A percentile compares a stretch with the other conserved stretches of the same genome.
These are phyloP conservation scores for Ophiostoma sp. DNA, from an alignment of 2,329 filamentous ascomycete genomes.

Conservation along the genomic window DNA sequence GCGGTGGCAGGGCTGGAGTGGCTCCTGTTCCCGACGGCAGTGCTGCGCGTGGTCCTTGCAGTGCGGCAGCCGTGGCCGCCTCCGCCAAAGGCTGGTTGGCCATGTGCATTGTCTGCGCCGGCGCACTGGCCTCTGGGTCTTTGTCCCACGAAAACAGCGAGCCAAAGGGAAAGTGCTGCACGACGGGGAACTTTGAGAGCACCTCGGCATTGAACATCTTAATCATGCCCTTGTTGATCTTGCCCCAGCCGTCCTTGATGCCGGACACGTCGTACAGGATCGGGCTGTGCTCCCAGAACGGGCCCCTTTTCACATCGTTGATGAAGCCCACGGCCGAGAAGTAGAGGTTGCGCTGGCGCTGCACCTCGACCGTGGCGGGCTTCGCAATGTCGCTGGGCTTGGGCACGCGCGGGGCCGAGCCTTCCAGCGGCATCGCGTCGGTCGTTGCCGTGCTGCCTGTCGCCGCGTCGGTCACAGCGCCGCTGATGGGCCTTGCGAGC, in stretches of 20 bases:
- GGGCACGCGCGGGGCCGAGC: conserved; percentile 66
- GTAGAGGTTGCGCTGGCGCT: conserved; percentile 73
- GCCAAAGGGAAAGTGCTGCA: conserved; percentile 90
- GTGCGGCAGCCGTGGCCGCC: conserved; percentile 11
- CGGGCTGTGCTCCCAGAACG: conserved; percentile 95
- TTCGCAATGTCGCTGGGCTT: conserved; percentile 66
- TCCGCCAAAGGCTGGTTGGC: conserved; percentile 44
- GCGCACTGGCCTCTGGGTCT: conserved; percentile 54
- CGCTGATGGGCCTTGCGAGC: conserved; percentile 64
- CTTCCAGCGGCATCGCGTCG: conserved; percentile 67
- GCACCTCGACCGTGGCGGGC: conserved; percentile 55
- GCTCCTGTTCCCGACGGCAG: neutral
- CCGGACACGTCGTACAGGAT: conserved; percentile 93
- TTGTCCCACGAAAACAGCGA: conserved; percentile 71
- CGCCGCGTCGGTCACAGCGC: conserved; percentile 33
- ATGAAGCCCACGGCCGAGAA: conserved; percentile 96
- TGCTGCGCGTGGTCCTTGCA: neutral
- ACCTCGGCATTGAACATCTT: conserved; percentile 99
- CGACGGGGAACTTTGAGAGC: conserved; percentile 90
- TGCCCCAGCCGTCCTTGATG: conserved; percentile 89
- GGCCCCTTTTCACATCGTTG: conserved; percentile 90
- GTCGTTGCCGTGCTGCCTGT: conserved; percentile 33
- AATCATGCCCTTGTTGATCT: conserved; percentile 98
- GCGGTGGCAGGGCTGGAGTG: neutral
- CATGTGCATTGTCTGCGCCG: conserved; percentile 51